Evolutionary conservation across 1,284 basidiomycete genomes (phyloP).

Genomic region (Tilletiaria anomala): DNA sequence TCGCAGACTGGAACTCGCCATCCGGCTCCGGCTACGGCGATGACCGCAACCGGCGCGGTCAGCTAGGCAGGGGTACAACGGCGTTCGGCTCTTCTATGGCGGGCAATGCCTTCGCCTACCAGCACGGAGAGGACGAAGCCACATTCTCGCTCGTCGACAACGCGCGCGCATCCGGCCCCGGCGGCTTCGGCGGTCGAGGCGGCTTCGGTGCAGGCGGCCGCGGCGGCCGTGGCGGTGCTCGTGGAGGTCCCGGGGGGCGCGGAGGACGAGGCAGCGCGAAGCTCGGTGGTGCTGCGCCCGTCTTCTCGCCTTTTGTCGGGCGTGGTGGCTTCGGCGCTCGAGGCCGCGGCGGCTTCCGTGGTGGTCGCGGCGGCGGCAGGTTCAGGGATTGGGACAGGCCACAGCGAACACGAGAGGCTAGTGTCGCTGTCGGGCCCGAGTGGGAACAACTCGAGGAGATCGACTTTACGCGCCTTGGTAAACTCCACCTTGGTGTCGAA

Average conservation of each 20-base stretch:
- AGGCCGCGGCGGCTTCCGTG: constrained; percentile 23
- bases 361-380: constrained; percentile 39
- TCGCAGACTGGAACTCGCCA: constrained; percentile 75
- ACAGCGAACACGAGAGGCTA: constrained; percentile 79
- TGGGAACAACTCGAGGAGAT: constrained; percentile 95
- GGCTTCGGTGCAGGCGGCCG: not conserved
- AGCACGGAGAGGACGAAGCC: constrained; percentile 95
- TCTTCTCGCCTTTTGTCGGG: not conserved
- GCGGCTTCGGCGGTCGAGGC: constrained; percentile 14
- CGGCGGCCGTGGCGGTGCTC: constrained; percentile 5
- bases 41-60: constrained; percentile 1
- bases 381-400: constrained; percentile 45
- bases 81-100: constrained; percentile 20
- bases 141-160: constrained; percentile 94
- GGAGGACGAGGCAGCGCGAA: constrained; percentile 4
- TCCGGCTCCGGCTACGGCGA: constrained; percentile 9
- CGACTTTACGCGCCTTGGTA: constrained; percentile 82
- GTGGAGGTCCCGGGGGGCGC: not conserved
- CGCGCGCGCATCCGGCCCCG: constrained; percentile 41
- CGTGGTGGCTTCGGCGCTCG: constrained; percentile 1
- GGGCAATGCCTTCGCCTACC: constrained; percentile 81
- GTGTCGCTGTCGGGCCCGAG: constrained; percentile 75
- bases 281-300: not conserved
- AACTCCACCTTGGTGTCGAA: constrained; percentile 71
- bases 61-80: constrained; percentile 4